phyloP scores from a whole-genome alignment of 768 basidiomycete genomes.

The Mycena sanguinolenta region DNA sequence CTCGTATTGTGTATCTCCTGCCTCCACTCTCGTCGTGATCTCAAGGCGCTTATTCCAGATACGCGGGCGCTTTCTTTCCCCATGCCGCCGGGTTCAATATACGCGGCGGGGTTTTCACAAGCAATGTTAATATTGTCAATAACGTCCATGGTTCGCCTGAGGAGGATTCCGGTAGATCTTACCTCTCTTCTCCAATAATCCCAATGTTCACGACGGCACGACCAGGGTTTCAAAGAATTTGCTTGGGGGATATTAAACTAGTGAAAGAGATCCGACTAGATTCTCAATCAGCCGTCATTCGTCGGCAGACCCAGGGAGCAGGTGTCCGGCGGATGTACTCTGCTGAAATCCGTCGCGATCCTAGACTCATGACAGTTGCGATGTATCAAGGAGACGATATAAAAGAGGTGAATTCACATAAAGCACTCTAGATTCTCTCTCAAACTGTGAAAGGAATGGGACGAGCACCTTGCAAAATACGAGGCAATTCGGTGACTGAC shows the following conservation, averaged over 20 bases:
- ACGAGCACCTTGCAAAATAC: slow-evolving; percentile 1
- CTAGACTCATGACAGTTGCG: not conserved
- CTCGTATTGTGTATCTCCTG: not conserved
- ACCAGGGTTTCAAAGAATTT: slow-evolving; percentile 4
- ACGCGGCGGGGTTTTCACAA: slow-evolving; percentile 1
- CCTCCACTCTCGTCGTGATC: not conserved
- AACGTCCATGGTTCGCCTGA: not conserved
- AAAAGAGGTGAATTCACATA: not conserved
- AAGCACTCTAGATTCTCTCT: not conserved
- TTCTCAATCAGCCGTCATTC: not conserved
- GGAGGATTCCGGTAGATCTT: not conserved
- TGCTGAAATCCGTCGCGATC: not conserved
- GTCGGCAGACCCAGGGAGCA: not conserved
- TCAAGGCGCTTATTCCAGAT: not conserved
- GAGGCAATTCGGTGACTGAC: not conserved
- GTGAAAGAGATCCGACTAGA: not conserved
- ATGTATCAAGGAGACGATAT: slow-evolving; percentile 11
- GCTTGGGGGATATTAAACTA: not conserved
- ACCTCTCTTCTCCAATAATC: not conserved
- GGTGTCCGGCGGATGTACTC: slow-evolving; percentile 11
- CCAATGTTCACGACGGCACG: not conserved
- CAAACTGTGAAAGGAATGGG: not conserved
- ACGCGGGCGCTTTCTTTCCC: not conserved
- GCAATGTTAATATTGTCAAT: not conserved
- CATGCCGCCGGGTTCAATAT: not conserved